phyloP scores from a whole-genome alignment of 306 rosid genomes.

The Begonia loranthoides region DNA sequence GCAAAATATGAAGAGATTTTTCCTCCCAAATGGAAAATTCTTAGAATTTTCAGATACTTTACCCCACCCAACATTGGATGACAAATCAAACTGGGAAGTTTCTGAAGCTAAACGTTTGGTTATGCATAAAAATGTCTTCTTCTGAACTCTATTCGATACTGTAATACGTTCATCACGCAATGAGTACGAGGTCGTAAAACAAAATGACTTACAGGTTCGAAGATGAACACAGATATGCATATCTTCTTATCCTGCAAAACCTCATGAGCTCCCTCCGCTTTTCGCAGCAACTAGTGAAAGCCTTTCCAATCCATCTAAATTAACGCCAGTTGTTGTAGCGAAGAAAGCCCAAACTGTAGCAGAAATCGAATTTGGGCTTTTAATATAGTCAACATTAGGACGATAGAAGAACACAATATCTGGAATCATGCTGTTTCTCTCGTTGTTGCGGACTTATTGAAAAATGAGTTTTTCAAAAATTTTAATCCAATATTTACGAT shows the following conservation, averaged over 20 bases:
- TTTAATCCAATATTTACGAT: too few species aligned
- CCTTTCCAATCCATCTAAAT: too few species aligned
- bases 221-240: constrained; percentile 33
- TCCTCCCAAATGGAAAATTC: constrained; percentile 23
- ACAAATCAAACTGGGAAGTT: constrained; percentile 11
- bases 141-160: constrained; percentile 12
- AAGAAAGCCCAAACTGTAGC: too few species aligned
- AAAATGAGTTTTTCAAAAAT: too few species aligned
- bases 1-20: constrained; percentile 35
- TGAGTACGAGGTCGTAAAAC: constrained; percentile 14
- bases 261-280: constrained; percentile 24
- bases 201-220: constrained; percentile 35
- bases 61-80: constrained; percentile 14
- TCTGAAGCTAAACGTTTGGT: constrained; percentile 10
- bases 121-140: constrained; percentile 5
- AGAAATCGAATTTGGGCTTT: too few species aligned
- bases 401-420: too few species aligned
- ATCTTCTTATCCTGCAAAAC: constrained; percentile 24
- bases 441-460: too few species aligned
- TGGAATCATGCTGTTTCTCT: too few species aligned
- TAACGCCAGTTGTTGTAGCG: too few species aligned
- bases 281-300: too few species aligned
- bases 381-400: too few species aligned
- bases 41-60: constrained; percentile 12
- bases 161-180: constrained; percentile 9